phyloP scores from a whole-genome alignment of 2,329 filamentous ascomycete genomes.

The Alternaria rosae region DNA sequence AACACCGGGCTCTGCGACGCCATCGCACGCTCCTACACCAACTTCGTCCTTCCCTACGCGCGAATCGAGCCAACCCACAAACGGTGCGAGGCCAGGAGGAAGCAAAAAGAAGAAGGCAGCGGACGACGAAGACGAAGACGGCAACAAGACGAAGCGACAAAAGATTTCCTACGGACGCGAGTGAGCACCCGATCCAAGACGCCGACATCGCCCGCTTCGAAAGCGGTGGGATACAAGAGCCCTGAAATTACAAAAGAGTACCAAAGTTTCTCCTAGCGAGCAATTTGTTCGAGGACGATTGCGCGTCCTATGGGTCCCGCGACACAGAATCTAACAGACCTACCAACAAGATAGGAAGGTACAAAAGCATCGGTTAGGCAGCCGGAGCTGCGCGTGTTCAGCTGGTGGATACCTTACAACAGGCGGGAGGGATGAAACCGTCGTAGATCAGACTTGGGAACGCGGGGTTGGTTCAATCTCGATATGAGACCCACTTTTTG shows the following conservation, averaged over 20 bases:
- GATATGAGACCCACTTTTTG: slow-evolving; percentile 28
- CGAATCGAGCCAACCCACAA: slow-evolving; percentile 55
- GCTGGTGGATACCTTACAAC: slow-evolving; percentile 6
- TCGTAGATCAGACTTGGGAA: slow-evolving; percentile 21
- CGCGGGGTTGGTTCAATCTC: slow-evolving; percentile 32
- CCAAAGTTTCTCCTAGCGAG: slow-evolving; percentile 10
- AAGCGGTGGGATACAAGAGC: not conserved
- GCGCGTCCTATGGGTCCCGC: slow-evolving; percentile 36
- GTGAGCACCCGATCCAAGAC: slow-evolving; percentile 30
- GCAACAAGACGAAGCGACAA: slow-evolving; percentile 56
- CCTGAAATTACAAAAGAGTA: slow-evolving; percentile 9
- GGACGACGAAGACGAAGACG: slow-evolving; percentile 57
- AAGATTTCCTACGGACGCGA: slow-evolving; percentile 61
- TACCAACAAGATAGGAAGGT: slow-evolving; percentile 30
- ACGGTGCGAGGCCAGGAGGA: slow-evolving; percentile 45
- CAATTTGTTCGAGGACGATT: slow-evolving; percentile 22
- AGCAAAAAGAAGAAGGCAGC: slow-evolving; percentile 57
- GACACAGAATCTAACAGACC: slow-evolving; percentile 19
- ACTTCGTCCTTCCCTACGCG: slow-evolving; percentile 56
- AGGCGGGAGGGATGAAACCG: slow-evolving; percentile 11
- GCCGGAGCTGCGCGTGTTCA: slow-evolving; percentile 9
- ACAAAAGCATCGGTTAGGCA: slow-evolving; percentile 12
- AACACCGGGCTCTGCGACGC: slow-evolving; percentile 47
- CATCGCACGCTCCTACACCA: slow-evolving; percentile 58
- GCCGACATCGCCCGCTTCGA: slow-evolving; percentile 1